Evolutionary conservation across 805 yeast genomes (phyloP), one percentile per base, ranked within the genome.

Genomic region (Kuraishia hungarica): DNA sequence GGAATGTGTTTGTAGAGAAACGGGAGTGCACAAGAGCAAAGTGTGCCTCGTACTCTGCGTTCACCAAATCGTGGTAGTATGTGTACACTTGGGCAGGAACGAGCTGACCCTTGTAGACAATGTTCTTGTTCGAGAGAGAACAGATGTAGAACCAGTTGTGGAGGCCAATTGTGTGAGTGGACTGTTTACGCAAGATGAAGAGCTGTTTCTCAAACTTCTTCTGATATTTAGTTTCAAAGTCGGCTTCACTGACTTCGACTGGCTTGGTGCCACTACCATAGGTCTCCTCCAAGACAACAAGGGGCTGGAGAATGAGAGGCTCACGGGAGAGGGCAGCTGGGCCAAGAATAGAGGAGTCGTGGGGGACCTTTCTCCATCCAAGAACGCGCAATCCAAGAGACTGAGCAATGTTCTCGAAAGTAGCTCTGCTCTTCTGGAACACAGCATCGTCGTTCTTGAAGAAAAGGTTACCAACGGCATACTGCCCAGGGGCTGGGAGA

Each of bases 81-180:
- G 87, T 83, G 76, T 92, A 94, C 43, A 93, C 98, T 74, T 93
- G 99, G 56, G 87, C 85, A 49, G 99, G 99, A 17, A 96, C 96
- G 66, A 93, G 81, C 75, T 94, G 99, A 64, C 99, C 99, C 75
- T 93, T 93, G 80, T 93, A 93, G 55, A 94, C 97, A 63, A 93
- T 93, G 68, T 91, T 87, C 67, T 83, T 86, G 72, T 86, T 86
- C 55, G 94, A 86, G 58, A 93, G 76, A 5, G 98, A 93, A 74
- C 97, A 92, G 62, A 92, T 90, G 77, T 93, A 93, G 74, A 93
- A 93, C 97, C 98, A 93, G 72, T 93, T 92, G 75, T 92, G 96
- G 61, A 92, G 76, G 21, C 97, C 97, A 65, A 93, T 92, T 54
- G 92, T 81, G 69, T 87, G 96, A 15, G 97, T 83, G 7, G 96